Conservation (phyloP, 805 yeast species). For the Wickerhamiella nectarea region DNA sequence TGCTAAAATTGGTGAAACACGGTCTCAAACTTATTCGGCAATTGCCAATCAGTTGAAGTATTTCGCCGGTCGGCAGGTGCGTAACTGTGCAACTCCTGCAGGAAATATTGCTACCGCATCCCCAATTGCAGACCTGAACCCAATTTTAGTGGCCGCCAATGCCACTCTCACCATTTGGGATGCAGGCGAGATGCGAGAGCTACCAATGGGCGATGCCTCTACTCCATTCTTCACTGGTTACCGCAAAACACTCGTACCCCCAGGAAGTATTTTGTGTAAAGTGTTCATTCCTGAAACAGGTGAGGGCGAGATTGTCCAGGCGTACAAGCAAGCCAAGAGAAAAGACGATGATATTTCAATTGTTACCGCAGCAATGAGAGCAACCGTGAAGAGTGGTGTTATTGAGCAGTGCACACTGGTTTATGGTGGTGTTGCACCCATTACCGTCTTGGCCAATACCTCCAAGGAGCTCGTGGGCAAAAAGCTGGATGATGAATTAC, state of each 20-base stretch:
- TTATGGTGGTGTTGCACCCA: conserved; percentile 38
- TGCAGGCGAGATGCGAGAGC: conserved; percentile 21
- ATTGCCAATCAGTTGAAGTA: conserved; percentile 32
- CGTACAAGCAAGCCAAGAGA: conserved; percentile 36
- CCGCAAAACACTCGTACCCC: conserved; percentile 31
- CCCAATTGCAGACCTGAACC: conserved; percentile 37
- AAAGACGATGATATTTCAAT: conserved; percentile 40
- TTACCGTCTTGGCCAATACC: conserved; percentile 30
- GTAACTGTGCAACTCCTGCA: conserved; percentile 38
- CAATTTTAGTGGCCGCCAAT: conserved; percentile 32
- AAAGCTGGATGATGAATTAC: conserved; percentile 12
- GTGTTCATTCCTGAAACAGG: conserved; percentile 32
- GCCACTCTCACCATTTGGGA: conserved; percentile 29
- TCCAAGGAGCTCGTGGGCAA: conserved; percentile 23
- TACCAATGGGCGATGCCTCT: conserved; percentile 28
- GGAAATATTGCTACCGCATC: conserved; percentile 39
- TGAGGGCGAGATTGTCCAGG: conserved; percentile 28
- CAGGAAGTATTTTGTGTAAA: conserved; percentile 26
- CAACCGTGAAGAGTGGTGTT: conserved; percentile 13
- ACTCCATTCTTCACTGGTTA: conserved; percentile 32
- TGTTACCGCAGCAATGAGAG: conserved; percentile 32
- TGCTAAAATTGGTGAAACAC: conserved; percentile 17
- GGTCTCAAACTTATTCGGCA: conserved; percentile 28
- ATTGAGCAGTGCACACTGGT: conserved; percentile 26
- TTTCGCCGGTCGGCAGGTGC: conserved; percentile 37